Evolutionary conservation across 1,139 yeast genomes (phyloP), one percentile per base, ranked within the genome.

Genomic region (Magnusiomyces fungicola): DNA sequence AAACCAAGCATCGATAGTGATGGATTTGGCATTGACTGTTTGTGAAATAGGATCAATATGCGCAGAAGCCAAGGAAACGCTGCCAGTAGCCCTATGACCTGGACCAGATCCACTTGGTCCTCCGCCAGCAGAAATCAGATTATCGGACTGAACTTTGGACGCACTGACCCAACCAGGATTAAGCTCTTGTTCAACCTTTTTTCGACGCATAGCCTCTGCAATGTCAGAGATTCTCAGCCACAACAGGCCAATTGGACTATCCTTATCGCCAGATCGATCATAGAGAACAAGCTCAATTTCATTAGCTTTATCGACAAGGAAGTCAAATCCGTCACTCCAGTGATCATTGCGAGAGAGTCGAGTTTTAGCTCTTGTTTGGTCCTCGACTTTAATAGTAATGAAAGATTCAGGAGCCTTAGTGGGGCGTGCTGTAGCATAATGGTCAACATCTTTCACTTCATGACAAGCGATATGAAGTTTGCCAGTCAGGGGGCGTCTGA

Each of bases 161-260:
- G 96, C 97, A 51, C 88, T 78, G 14, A 87, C 85, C 98, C 97
- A 92, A 38, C 94, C 96, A 51, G 82, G 78, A 42, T 73, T 77
- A 53, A 77, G 69, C 47, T 87, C 90, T 58, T 79, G 80, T 33
- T 83, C 90, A 23, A 86, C 94, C 57, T 87, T 88, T 63, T 84
- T 85, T 62, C 92, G 85, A 68, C 98, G 87, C 50, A 92, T 75
- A 57, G 92, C 97, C 69, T 92, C 98, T 0, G 95, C 89, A 47
- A 92, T 78, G 65, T 92, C 98, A 3, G 95, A 81, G 36, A 92
- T 74, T 40, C 92, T 76, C 36, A 90, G 77, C 97, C 97, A 92
- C 60, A 86, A 80, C 41, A 92, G 74, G 2, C 96, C 98, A n/a
- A 92, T 96, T 0, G 98, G 97, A 5, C 84, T 80, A 43, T 74